phyloP scores from a whole-genome alignment of 768 basidiomycete genomes.

The Kwoniella sp. region DNA sequence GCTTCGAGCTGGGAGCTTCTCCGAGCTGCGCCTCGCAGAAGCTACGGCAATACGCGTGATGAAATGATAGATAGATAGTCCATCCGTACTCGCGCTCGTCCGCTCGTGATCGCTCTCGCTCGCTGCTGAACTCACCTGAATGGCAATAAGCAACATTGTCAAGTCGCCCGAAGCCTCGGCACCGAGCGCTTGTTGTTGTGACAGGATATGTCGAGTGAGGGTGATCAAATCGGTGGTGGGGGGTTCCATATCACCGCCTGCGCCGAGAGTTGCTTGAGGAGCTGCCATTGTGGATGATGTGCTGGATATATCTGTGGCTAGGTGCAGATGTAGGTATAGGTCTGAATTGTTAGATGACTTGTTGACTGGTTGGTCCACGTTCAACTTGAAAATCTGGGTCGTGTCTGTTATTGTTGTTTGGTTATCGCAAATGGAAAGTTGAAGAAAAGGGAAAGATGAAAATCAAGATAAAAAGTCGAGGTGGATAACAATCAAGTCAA shows the following conservation, averaged over 20 bases:
- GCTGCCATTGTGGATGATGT: slow-evolving; percentile 13
- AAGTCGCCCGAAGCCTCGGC: slow-evolving; percentile 85
- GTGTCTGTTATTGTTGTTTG: not conserved
- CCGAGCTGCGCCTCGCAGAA: too few relatives aligned
- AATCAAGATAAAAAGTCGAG: not conserved
- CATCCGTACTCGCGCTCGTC: too few relatives aligned
- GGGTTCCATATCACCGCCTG: slow-evolving; percentile 62
- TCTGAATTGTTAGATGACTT: too few relatives aligned
- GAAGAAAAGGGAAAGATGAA: not conserved
- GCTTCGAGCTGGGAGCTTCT: too few relatives aligned
- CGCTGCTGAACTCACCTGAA: slow-evolving; percentile 81
- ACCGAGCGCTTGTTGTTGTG: slow-evolving; percentile 80
- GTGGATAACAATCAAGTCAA: too few relatives aligned
- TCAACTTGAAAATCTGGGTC: too few relatives aligned
- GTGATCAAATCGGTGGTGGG: slow-evolving; percentile 88
- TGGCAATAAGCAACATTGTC: slow-evolving; percentile 89
- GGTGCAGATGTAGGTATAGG: too few relatives aligned
- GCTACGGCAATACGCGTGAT: too few relatives aligned
- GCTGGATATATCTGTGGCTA: not conserved
- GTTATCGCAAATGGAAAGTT: not conserved
- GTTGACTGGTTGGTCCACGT: too few relatives aligned
- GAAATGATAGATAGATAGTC: too few relatives aligned
- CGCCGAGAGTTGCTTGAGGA: slow-evolving; percentile 21
- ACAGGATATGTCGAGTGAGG: slow-evolving; percentile 87
- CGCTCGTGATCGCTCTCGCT: too few relatives aligned